Percentiles rank a stretch among this genome's conserved stretches.
These are phyloP conservation scores for Byssochlamys sp. DNA, from an alignment of 2,329 filamentous ascomycete species.

Conservation along the genomic window DNA sequence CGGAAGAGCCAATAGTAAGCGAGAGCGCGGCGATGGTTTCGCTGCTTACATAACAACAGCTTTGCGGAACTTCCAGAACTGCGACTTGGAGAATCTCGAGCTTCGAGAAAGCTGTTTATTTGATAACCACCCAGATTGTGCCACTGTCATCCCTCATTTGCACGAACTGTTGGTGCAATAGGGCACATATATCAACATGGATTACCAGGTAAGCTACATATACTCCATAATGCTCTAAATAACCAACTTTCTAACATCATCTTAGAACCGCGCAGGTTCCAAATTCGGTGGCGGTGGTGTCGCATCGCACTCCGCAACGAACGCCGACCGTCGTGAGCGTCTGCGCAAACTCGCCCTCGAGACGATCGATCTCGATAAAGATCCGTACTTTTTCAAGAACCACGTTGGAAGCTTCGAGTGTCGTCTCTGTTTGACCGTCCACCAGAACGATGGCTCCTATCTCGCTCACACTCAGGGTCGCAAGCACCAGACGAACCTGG, in stretches of 20 bases:
- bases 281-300: conserved; percentile 97
- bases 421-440: conserved; percentile 88
- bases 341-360: conserved; percentile 96
- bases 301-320: conserved; percentile 83
- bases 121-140: conserved; percentile 4
- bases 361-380: conserved; percentile 97
- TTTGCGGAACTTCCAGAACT: neutral
- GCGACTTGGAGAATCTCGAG: conserved; percentile 1
- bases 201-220: conserved; percentile 38
- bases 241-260: conserved; percentile 4
- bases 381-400: conserved; percentile 99
- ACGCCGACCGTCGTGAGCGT: conserved; percentile 92
- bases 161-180: neutral
- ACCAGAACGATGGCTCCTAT: conserved; percentile 98
- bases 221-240: neutral
- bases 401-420: conserved; percentile 97
- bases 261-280: conserved; percentile 83
- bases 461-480: conserved; percentile 96
- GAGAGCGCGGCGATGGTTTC: neutral
- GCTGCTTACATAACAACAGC: conserved; percentile 17
- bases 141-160: neutral
- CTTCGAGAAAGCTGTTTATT: conserved; percentile 7
- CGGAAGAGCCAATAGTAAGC: conserved; percentile 1
- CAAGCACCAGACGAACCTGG: conserved; percentile 97
- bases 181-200: conserved; percentile 28